Base-by-base conservation (phyloP, 2,329 filamentous ascomycete species). In the Phaeomoniella chlamydospora region DNA sequence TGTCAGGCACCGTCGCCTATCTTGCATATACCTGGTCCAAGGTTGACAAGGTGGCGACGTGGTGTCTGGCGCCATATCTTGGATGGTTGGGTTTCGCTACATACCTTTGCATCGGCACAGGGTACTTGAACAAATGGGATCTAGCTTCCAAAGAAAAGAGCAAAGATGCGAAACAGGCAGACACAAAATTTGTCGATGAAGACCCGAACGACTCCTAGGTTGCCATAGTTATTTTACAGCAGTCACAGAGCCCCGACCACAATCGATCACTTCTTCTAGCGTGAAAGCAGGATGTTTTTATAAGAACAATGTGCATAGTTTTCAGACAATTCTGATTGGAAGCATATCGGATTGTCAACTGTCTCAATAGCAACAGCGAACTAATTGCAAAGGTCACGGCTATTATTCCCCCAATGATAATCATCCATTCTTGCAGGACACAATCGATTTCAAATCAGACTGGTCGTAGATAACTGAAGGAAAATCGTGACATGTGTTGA, bases 21-120 rank as follows among this genome's bases (percentile, higher is more conserved):
- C 59, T 94, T 35, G 70, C 81, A 11, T 81, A 80, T 49, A 60
- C 81, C 39, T 94, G 84, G 77, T 74, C 74, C 41, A 65, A 74
- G 43, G 70, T 88, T 33, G 87, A 94, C 54, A 56, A 66, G 14
- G 67, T 75, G 5, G 76, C 84, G 14, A 81, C 75, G 12, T 87
- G 74, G 72, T 67, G 75, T 44, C 68, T 93, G 57, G 70, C 72
- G 15, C 88, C 87, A 1, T 96, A 94, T 53, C 60, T 92, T 16
- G 81, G 65, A 12, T 96, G 88, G 88, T 61, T 94, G 47, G 65
- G 76, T 36, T 94, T 92, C 53, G 87, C 86, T 18, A 85, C 81
- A 0, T 96, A 94, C 53, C 64, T 96, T 36, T 84, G 76, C 49
- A 74, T 72, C 1, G 75, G 75, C 0, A 68, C 76, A 2, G 77